These are phyloP conservation scores for Alternaria rosae DNA, from an alignment of 2,329 filamentous ascomycete genomes.

Conservation along the genomic window DNA sequence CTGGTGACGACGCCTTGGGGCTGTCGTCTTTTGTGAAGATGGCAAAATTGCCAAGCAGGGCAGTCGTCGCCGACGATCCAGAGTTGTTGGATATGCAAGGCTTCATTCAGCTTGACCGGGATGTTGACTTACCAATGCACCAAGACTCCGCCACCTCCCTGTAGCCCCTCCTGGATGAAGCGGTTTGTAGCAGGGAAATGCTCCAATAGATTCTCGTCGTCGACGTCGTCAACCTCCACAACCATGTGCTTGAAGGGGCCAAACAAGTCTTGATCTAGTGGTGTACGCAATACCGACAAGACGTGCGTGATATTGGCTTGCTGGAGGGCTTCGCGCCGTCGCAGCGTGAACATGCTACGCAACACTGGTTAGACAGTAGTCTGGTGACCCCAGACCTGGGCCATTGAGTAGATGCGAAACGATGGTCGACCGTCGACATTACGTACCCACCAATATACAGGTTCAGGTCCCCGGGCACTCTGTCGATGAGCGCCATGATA, in stretches of 20 bases:
- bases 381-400: constrained; percentile 16
- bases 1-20: constrained; percentile 9
- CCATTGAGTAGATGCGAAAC: constrained; percentile 26
- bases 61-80: constrained; percentile 35
- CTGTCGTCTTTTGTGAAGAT: constrained; percentile 34
- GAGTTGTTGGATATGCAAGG: constrained; percentile 38
- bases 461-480: constrained; percentile 72
- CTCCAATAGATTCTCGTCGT: constrained; percentile 84
- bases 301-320: constrained; percentile 86
- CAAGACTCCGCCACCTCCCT: constrained; percentile 67
- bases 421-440: constrained; percentile 21
- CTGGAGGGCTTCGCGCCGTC: constrained; percentile 72
- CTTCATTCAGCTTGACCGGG: constrained; percentile 48
- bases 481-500: constrained; percentile 67
- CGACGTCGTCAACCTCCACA: constrained; percentile 88
- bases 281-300: constrained; percentile 78
- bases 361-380: constrained; percentile 33
- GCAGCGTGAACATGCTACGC: constrained; percentile 78
- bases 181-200: constrained; percentile 79
- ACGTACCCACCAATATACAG: constrained; percentile 82
- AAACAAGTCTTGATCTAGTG: constrained; percentile 63
- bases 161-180: constrained; percentile 82
- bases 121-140: constrained; percentile 71
- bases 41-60: constrained; percentile 45
- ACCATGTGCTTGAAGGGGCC: constrained; percentile 74